Conservation (phyloP, 108 stramenopile species). For the Hondaea fermentalgiana region DNA sequence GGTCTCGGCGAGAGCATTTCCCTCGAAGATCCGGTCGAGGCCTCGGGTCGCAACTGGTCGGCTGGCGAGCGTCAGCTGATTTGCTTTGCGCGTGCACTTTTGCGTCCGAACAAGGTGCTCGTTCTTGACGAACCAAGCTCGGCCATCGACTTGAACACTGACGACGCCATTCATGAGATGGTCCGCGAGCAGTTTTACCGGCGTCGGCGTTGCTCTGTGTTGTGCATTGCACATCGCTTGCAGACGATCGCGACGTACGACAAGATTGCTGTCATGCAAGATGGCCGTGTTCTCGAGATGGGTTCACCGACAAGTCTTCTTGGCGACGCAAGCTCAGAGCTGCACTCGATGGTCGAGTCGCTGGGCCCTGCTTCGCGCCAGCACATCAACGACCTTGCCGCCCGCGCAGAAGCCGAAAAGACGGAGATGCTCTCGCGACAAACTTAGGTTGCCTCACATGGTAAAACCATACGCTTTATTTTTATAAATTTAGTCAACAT, state of each 20-base stretch:
- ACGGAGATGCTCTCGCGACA: neutral
- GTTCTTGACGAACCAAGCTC: conserved; percentile 54
- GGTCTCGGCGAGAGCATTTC: neutral
- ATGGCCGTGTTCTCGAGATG: conserved; percentile 74
- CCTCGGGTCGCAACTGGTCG: conserved; percentile 41
- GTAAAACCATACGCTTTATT: too few species aligned
- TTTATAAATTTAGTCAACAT: too few species aligned
- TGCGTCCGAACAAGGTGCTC: conserved; percentile 33
- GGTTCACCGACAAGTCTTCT: conserved; percentile 57
- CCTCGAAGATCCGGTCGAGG: conserved; percentile 25
- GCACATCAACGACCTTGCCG: neutral
- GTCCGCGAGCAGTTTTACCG: conserved; percentile 55
- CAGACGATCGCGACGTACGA: too few species aligned
- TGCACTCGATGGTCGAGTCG: neutral
- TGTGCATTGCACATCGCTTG: conserved; percentile 68
- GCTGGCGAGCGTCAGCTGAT: conserved; percentile 48
- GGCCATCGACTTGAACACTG: conserved; percentile 39
- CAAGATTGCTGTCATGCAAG: conserved; percentile 61
- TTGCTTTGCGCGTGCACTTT: conserved; percentile 49
- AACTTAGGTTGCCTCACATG: too few species aligned
- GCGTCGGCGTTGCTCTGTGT: conserved; percentile 54
- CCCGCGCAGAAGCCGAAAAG: neutral
- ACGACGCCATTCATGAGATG: conserved; percentile 62
- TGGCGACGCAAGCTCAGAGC: neutral
- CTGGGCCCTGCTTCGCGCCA: neutral